Base-by-base conservation (phyloP, 1,139 yeast genomes). In the Lodderomyces orthopsilosis region DNA sequence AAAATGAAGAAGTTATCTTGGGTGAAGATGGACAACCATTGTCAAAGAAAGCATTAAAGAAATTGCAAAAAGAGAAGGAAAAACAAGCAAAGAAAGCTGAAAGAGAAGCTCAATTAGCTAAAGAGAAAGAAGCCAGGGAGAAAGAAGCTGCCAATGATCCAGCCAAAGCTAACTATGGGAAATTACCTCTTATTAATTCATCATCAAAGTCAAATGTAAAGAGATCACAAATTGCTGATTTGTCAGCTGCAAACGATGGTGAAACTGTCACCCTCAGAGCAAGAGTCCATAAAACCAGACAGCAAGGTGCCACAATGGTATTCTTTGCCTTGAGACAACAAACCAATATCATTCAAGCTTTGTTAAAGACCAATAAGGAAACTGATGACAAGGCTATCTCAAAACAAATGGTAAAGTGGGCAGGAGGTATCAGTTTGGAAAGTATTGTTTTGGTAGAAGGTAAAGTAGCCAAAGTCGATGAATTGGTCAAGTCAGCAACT, bases 331-430 rank as follows among this genome's bases (percentile, higher is more conserved):
- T 93, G 59, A 86, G 99, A 74, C 98, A 93, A 72, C 96, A 89
- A 71, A 73, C 81, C 44, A 77, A 80, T 46, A 69, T 85, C 59
- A 79, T 91, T 56, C 98, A 91, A 74, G 96, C 88, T 46, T 77
- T 93, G 53, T 74, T 89, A 51, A 87, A 86, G 62, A 79, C 83
- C 48, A 77, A 78, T 53, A 62, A 63, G 50, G 78, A 74, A 51
- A 64, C 72, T 42, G 79, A 81, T 58, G 77, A 75, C 24, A 36
- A 26, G 19, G 70, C 81, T 24, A 76, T 94, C 45, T 87, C 96
- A 43, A 93, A 93, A 70, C 96, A 87, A 66, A 87, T 94, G 94
- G 95, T 91, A 53, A 93, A 93, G 69, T 93, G 97, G 96, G 85
- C 91, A 36, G 89, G 94, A 22, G 73, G 86, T 37, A 77, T 93